Conservation (phyloP, 2,329 filamentous ascomycete genomes). For the Elsinoe fawcettii region DNA sequence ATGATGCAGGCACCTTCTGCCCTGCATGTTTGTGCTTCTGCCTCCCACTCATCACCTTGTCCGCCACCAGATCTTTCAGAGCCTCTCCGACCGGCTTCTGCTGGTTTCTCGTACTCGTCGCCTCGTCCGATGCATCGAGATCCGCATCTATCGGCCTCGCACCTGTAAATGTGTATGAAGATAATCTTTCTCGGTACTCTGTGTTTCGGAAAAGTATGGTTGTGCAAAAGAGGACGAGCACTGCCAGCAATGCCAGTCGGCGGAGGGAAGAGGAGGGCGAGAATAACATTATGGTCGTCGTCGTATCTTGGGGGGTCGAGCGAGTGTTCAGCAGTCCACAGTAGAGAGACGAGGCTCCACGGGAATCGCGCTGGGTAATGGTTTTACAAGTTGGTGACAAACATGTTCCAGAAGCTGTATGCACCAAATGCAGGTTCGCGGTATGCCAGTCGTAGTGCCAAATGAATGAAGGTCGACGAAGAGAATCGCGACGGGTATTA, state of each 20-base stretch:
- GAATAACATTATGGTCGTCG: slow-evolving; percentile 22
- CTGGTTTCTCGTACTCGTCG: not conserved
- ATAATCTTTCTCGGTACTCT: slow-evolving; percentile 22
- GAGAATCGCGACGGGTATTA: slow-evolving; percentile 5
- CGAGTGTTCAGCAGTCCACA: slow-evolving; percentile 1
- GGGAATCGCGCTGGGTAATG: not conserved
- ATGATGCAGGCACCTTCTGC: not conserved
- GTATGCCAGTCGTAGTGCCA: slow-evolving; percentile 4
- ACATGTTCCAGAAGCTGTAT: not conserved
- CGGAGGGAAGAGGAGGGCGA: slow-evolving; percentile 29
- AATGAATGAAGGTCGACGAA: slow-evolving; percentile 8
- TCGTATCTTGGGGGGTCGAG: not conserved
- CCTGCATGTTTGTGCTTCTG: slow-evolving; percentile 4
- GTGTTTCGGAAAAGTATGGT: slow-evolving; percentile 23
- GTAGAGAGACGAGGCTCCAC: not conserved
- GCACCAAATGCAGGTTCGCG: not conserved
- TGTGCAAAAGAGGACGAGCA: slow-evolving; percentile 28
- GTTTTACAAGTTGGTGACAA: slow-evolving; percentile 7
- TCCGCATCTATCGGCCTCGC: slow-evolving; percentile 7
- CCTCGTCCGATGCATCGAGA: not conserved
- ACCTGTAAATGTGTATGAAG: slow-evolving; percentile 17
- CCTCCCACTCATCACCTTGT: not conserved
- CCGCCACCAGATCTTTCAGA: slow-evolving; percentile 7
- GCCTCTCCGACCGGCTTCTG: slow-evolving; percentile 5
- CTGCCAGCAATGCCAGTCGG: slow-evolving; percentile 31